A percentile compares a stretch with the other conserved stretches of the same genome.
Evolutionary conservation across 2,329 filamentous ascomycete species (phyloP).

Genomic region (Dothistroma septosporum): DNA sequence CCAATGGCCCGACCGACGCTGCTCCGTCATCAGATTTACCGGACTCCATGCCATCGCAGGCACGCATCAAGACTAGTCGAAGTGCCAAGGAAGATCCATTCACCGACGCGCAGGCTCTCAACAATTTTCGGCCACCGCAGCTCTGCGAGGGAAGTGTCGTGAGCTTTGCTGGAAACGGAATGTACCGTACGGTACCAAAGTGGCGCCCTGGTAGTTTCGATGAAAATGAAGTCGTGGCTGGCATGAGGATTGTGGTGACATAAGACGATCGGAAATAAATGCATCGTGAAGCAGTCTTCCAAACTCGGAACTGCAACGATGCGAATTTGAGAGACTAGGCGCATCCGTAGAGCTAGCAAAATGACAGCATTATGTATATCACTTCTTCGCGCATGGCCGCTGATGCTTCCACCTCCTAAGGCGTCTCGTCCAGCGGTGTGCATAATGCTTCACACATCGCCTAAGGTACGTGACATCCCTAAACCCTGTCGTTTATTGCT

Average conservation of each 20-base stretch:
- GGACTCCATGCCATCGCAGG: background rate
- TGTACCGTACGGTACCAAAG: constrained; percentile 39
- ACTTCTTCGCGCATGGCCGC: too few species aligned
- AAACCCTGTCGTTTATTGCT: background rate
- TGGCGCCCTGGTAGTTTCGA: constrained; percentile 39
- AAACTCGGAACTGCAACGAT: background rate
- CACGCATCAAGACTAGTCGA: background rate
- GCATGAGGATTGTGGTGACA: constrained; percentile 40
- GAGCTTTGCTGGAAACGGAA: constrained; percentile 24
- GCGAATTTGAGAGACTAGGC: background rate
- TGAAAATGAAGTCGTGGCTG: constrained; percentile 41
- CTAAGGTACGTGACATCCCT: too few species aligned
- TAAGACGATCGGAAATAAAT: background rate
- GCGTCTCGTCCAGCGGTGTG: too few species aligned
- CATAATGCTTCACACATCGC: too few species aligned
- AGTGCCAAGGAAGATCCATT: background rate
- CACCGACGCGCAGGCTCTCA: constrained; percentile 10
- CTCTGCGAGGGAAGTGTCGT: constrained; percentile 23
- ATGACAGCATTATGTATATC: too few species aligned
- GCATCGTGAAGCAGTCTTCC: background rate
- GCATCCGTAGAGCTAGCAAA: background rate
- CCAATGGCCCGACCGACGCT: background rate
- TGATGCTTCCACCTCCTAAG: too few species aligned
- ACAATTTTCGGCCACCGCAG: constrained; percentile 22
- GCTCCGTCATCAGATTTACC: background rate